Percentiles rank a stretch among this genome's conserved stretches.
phyloP scores from a whole-genome alignment of 2,329 filamentous ascomycete genomes.

The Hirsutella rhossiliensis region DNA sequence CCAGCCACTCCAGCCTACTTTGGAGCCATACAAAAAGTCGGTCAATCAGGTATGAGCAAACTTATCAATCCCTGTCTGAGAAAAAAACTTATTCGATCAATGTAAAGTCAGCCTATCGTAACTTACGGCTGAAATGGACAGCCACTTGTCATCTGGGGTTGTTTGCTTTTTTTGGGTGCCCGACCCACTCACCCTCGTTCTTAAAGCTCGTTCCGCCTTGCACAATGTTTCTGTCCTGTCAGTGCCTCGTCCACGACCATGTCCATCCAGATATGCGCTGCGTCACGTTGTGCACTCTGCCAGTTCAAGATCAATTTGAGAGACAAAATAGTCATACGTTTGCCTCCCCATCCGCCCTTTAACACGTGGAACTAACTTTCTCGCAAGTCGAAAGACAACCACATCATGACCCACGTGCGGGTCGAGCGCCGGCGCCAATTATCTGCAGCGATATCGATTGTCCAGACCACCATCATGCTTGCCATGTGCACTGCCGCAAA shows the following conservation, averaged over 20 bases:
- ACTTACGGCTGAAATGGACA: not conserved
- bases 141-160: not conserved
- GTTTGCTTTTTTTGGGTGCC: too few species aligned
- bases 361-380: not conserved
- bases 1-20: too few species aligned
- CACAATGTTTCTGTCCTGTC: not conserved
- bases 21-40: too few species aligned
- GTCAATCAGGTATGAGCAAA: too few species aligned
- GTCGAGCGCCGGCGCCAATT: not conserved
- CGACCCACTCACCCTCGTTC: not conserved
- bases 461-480: not conserved
- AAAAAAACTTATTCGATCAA: too few species aligned
- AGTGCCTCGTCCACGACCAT: not conserved
- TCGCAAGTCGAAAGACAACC: not conserved
- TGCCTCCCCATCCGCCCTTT: not conserved
- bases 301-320: not conserved
- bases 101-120: too few species aligned
- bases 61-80: too few species aligned
- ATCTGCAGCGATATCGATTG: not conserved
- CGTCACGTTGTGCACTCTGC: not conserved
- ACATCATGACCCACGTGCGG: not conserved
- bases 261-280: not conserved
- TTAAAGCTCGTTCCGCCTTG: not conserved
- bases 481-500: not conserved
- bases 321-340: not conserved